Evolutionary conservation across 306 rosid species (phyloP).

Genomic region (Clitoria ternatea): DNA sequence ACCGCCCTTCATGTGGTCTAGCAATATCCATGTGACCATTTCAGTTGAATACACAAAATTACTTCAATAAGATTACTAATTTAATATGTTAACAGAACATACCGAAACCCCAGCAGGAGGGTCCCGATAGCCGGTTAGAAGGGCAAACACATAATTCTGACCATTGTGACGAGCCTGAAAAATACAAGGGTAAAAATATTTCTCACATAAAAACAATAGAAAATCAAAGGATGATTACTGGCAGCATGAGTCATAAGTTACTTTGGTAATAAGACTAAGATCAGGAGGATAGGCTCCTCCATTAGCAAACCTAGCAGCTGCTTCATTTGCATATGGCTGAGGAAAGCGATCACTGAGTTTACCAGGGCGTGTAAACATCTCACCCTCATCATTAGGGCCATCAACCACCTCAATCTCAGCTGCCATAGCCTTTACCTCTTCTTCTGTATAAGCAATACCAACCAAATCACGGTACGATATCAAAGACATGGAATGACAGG

Average conservation of each 20-base stretch:
- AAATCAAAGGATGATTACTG: slow-evolving; percentile 7
- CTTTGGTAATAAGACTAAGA: slow-evolving; percentile 93
- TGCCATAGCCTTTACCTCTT: slow-evolving; percentile 96
- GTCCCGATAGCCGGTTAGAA: too few species aligned
- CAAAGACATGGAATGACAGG: slow-evolving; percentile 96
- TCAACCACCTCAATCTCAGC: slow-evolving; percentile 98
- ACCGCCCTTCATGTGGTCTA: neutral
- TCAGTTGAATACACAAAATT: neutral
- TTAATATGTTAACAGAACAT: too few species aligned
- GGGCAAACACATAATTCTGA: slow-evolving; percentile 86
- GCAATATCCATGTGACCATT: neutral
- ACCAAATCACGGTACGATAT: slow-evolving; percentile 98
- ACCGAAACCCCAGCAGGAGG: slow-evolving; percentile 98
- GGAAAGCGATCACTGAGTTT: slow-evolving; percentile 98
- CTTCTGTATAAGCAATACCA: slow-evolving; percentile 97
- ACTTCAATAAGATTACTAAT: neutral
- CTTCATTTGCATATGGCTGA: slow-evolving; percentile 84
- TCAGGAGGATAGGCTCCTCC: slow-evolving; percentile 99
- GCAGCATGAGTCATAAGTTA: slow-evolving; percentile 44
- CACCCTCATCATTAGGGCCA: slow-evolving; percentile 99
- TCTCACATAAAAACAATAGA: neutral
- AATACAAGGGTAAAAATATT: slow-evolving; percentile 1
- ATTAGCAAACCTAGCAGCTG: slow-evolving; percentile 99
- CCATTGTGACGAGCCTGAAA: slow-evolving; percentile 98
- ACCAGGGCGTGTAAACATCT: slow-evolving; percentile 98